A percentile compares a stretch with the other conserved stretches of the same genome.
phyloP scores from a whole-genome alignment of 257 asterid genomes.

The Misopates orontium region DNA sequence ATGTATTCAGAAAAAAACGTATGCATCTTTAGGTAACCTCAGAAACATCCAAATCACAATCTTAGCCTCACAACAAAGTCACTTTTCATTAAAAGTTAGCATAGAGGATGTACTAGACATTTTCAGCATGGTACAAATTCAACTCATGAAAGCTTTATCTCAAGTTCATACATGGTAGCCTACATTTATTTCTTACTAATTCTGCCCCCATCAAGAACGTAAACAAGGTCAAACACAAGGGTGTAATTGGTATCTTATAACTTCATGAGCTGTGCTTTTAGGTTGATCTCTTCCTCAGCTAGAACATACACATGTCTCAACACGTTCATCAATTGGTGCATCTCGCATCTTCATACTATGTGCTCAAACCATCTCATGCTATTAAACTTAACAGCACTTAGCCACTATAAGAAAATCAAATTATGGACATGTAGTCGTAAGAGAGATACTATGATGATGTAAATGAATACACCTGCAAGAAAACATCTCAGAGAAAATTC shows the following conservation, averaged over 20 bases:
- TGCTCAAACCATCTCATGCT: too few species aligned
- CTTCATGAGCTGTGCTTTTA: not conserved
- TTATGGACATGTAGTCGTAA: not conserved
- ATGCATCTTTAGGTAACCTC: not conserved
- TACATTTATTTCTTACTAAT: not conserved
- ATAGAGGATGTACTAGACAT: not conserved
- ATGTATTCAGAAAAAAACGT: not conserved
- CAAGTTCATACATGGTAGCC: not conserved
- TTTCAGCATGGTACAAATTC: not conserved
- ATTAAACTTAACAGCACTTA: not conserved
- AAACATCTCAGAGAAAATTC: not conserved
- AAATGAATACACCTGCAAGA: not conserved
- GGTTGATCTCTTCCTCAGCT: not conserved
- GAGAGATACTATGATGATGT: not conserved
- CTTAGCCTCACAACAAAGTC: slow-evolving; percentile 4
- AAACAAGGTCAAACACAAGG: not conserved
- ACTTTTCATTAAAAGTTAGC: not conserved
- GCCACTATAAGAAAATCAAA: not conserved
- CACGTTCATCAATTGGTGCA: too few species aligned
- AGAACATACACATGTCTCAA: too few species aligned
- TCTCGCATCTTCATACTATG: too few species aligned
- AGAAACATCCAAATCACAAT: not conserved
- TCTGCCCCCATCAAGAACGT: not conserved
- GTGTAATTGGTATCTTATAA: not conserved
- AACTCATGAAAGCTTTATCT: not conserved